phyloP scores from a whole-genome alignment of 176 grass and related monocot genomes.

The Musa acuminata region DNA sequence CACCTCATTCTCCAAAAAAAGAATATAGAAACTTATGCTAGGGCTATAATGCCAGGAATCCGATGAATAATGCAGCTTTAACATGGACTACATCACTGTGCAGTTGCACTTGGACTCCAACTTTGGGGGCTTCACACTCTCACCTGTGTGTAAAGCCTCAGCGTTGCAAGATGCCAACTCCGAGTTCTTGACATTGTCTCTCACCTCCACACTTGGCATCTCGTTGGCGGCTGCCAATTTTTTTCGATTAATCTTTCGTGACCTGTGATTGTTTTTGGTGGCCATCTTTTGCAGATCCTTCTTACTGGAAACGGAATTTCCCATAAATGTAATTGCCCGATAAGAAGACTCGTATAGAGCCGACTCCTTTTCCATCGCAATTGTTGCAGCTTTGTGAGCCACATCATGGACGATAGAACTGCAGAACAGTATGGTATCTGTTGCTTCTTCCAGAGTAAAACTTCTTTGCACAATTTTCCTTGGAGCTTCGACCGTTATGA shows the following conservation, averaged over 20 bases:
- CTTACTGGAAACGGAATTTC: not conserved
- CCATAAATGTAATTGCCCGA: not conserved
- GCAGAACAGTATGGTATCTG: constrained; percentile 15
- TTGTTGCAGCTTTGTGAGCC: constrained; percentile 15
- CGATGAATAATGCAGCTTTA: not conserved
- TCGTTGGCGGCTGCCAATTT: not conserved
- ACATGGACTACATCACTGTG: constrained; percentile 11
- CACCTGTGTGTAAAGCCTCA: not conserved
- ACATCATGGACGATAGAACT: constrained; percentile 19
- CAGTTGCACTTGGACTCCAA: constrained; percentile 15
- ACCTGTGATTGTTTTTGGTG: not conserved
- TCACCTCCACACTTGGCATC: not conserved
- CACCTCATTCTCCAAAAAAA: not conserved
- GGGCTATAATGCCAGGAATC: not conserved
- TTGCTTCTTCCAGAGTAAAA: constrained; percentile 18
- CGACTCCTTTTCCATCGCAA: constrained; percentile 9
- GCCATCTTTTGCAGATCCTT: not conserved
- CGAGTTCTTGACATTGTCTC: not conserved
- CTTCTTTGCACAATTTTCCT: not conserved
- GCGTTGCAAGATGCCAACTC: not conserved
- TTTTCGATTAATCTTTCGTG: not conserved
- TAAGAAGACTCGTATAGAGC: not conserved
- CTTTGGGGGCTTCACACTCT: constrained; percentile 8
- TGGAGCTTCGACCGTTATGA: not conserved
- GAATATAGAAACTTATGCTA: not conserved